These are phyloP conservation scores for Alternaria solani DNA, from an alignment of 2,329 filamentous ascomycete species.

Conservation along the genomic window DNA sequence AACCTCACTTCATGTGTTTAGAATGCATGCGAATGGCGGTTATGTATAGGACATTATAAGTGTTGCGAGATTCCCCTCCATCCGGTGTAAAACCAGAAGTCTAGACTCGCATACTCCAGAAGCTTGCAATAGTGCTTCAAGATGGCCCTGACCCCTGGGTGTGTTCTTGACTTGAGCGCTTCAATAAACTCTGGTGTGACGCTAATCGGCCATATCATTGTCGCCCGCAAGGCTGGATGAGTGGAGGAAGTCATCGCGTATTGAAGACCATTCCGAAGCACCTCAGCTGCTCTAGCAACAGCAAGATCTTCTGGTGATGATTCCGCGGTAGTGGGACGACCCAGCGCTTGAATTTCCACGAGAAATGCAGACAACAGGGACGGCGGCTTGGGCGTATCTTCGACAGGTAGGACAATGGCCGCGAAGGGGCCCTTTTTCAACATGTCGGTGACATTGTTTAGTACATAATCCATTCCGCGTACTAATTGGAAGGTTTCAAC, in stretches of 20 bases:
- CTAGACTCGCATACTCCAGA: constrained; percentile 30
- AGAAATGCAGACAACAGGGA: constrained; percentile 33
- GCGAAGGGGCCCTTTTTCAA: constrained; percentile 36
- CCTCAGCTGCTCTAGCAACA: constrained; percentile 21
- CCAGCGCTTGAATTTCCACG: constrained; percentile 27
- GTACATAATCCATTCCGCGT: constrained; percentile 38
- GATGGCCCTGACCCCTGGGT: constrained; percentile 22
- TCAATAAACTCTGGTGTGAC: constrained; percentile 31
- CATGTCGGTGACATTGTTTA: constrained; percentile 23
- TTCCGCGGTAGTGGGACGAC: constrained; percentile 11
- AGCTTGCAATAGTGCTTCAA: constrained; percentile 32
- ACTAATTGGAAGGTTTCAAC: constrained; percentile 40
- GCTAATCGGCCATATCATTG: constrained; percentile 35
- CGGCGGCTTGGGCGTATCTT: constrained; percentile 22
- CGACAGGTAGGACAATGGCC: constrained; percentile 21
- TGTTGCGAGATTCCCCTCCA: constrained; percentile 33
- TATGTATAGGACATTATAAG: not conserved
- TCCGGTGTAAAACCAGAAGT: constrained; percentile 35
- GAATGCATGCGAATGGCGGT: not conserved
- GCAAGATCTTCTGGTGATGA: constrained; percentile 15
- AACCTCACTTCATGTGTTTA: not conserved
- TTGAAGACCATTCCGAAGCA: constrained; percentile 28
- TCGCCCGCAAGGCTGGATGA: constrained; percentile 30
- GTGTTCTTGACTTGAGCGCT: constrained; percentile 17
- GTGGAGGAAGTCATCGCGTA: constrained; percentile 29